Evolutionary conservation across 768 basidiomycete species (phyloP).

Genomic region (Pleurotus giganteus): DNA sequence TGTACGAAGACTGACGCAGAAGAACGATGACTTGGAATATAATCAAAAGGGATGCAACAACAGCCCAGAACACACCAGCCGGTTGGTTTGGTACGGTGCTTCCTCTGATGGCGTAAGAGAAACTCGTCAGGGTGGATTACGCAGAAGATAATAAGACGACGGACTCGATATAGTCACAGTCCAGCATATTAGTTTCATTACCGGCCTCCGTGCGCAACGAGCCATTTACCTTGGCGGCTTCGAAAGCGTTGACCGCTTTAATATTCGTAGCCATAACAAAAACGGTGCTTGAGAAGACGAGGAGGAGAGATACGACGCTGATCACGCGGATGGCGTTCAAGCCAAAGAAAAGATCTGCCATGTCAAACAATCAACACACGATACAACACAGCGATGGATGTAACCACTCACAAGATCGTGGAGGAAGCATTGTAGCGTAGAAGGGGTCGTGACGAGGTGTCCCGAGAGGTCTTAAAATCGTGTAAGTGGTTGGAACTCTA

Average conservation of each 20-base stretch:
- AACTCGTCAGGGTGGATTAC: slow-evolving; percentile 3
- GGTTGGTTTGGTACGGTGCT: slow-evolving; percentile 91
- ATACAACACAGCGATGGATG: not conserved
- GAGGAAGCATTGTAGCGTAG: slow-evolving; percentile 35
- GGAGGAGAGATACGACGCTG: slow-evolving; percentile 74
- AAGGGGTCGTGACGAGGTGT: not conserved
- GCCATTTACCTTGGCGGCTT: slow-evolving; percentile 33
- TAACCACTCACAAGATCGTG: slow-evolving; percentile 44
- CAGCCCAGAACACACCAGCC: slow-evolving; percentile 89
- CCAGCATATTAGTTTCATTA: slow-evolving; percentile 29
- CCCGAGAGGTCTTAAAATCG: not conserved
- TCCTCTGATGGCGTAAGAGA: slow-evolving; percentile 33
- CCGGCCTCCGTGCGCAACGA: slow-evolving; percentile 23
- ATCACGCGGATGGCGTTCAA: slow-evolving; percentile 78
- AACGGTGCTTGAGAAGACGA: slow-evolving; percentile 80
- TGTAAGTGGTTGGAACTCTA: not conserved
- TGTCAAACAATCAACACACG: not conserved
- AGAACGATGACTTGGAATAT: slow-evolving; percentile 82
- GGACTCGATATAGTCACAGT: slow-evolving; percentile 75
- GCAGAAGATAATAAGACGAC: not conserved
- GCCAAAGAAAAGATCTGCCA: slow-evolving; percentile 61
- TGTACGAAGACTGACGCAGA: slow-evolving; percentile 29
- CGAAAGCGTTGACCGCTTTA: slow-evolving; percentile 69
- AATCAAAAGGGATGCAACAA: slow-evolving; percentile 84
- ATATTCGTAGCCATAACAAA: slow-evolving; percentile 72